Evolutionary conservation across 2,329 filamentous ascomycete genomes (phyloP), one percentile per base, ranked within the genome.

Genomic region (Coniochaeta ligniaria): DNA sequence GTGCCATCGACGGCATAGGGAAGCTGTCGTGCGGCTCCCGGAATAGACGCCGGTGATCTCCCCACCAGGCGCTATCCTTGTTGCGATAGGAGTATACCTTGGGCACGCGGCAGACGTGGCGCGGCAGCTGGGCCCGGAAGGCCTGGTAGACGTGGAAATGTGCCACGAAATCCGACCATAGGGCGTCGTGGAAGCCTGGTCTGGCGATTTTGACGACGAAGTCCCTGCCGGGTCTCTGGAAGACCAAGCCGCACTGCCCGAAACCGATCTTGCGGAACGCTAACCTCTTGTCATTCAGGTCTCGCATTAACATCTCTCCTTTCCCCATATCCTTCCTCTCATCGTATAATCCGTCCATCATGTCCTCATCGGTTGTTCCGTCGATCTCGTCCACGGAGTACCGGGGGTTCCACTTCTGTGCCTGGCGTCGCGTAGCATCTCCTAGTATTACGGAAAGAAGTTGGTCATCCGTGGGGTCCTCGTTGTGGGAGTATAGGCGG

Each of bases 231-330:
- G 66, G 64, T 12, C 60, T 56, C 31, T 65, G 60, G 41, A 69
- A 67, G 24, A 70, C 47, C 11, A 69, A 60, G 5, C 68, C 67
- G 57, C 69, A 71, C 52, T 70, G 68, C 1, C 68, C 67, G 52
- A 70, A 69, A 1, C 67, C 67, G 17, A 70, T 68, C 43, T 65
- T 69, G 3, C 54, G 52, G 28, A 24, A 56, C 14, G 6, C 52
- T 22, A 50, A 20, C 20, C 6, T 17, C 35, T 7, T 17, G 35
- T 38, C 16, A 11, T 38, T 31, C 28, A 5, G 9, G 28, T n/a
- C n/a, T n/a, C n/a, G n/a, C n/a, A n/a, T n/a, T n/a, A n/a, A n/a
- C n/a, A n/a, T n/a, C n/a, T n/a, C n/a, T n/a, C n/a, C n/a, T n/a
- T n/a, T n/a, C n/a, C n/a, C n/a, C n/a, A n/a, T n/a, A n/a, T n/a